Conservation (phyloP, 2,329 filamentous ascomycete species). For the Aspergillus tanneri region DNA sequence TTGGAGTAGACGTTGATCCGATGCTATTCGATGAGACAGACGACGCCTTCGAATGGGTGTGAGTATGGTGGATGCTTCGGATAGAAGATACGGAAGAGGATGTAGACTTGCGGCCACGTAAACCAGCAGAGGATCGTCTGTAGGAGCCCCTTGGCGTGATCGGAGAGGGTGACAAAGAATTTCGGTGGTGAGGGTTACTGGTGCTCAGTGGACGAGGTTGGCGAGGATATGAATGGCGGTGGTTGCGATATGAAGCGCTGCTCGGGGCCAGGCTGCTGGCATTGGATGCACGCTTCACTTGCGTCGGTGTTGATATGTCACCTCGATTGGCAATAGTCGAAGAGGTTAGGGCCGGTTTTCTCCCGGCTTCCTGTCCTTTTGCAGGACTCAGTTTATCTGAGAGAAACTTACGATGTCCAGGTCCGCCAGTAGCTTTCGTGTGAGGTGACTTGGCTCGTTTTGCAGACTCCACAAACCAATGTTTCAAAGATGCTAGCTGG, state of each 20-base stretch:
- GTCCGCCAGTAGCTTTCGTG: constrained; percentile 31
- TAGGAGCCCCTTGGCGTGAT: constrained; percentile 85
- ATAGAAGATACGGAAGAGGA: constrained; percentile 93
- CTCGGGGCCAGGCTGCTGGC: constrained; percentile 44
- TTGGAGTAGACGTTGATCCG: constrained; percentile 66
- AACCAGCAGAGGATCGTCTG: constrained; percentile 75
- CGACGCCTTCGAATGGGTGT: constrained; percentile 89
- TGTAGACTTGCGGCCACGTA: constrained; percentile 90
- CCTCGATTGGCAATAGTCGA: constrained; percentile 26
- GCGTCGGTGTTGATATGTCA: constrained; percentile 37
- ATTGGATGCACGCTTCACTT: constrained; percentile 42
- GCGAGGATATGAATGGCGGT: constrained; percentile 43
- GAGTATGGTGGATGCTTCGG: constrained; percentile 83
- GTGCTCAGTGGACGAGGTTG: constrained; percentile 38
- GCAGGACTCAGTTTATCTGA: constrained; percentile 41
- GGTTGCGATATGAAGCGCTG: constrained; percentile 43
- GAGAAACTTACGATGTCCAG: constrained; percentile 38
- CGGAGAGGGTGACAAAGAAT: constrained; percentile 81
- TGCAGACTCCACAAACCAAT: constrained; percentile 69
- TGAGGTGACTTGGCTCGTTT: constrained; percentile 62
- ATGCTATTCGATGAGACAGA: constrained; percentile 83
- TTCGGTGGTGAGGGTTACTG: constrained; percentile 51
- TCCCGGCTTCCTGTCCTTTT: constrained; percentile 37
- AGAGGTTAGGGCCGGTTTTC: constrained; percentile 27
- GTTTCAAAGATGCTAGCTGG: constrained; percentile 66